Percentiles rank a stretch among this genome's conserved stretches.
These are phyloP conservation scores for Huiozyma naganishii DNA, from an alignment of 805 yeast genomes.

Conservation along the genomic window DNA sequence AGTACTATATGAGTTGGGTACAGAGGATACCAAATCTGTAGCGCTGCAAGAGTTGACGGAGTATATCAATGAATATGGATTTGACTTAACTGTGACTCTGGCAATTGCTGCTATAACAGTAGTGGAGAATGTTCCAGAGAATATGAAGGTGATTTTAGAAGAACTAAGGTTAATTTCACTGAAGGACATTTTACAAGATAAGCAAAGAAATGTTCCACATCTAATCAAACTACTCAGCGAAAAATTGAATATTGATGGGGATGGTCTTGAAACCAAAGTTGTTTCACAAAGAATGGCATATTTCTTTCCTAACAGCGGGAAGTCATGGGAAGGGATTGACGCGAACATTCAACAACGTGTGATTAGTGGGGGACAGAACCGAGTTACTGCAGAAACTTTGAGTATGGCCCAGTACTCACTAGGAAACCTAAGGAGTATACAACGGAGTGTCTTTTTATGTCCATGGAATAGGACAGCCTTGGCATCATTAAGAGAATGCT, in stretches of 20 bases:
- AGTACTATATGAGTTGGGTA: conserved; percentile 65
- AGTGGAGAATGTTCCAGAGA: conserved; percentile 46
- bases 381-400: conserved; percentile 37
- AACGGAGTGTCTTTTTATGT: conserved; percentile 54
- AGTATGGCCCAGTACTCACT: conserved; percentile 40
- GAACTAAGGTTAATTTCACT: conserved; percentile 50
- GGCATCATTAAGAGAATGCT: conserved; percentile 22
- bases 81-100: conserved; percentile 55
- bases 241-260: conserved; percentile 24
- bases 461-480: conserved; percentile 38
- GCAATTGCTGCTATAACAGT: conserved; percentile 74
- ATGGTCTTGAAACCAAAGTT: conserved; percentile 9
- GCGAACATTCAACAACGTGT: conserved; percentile 45
- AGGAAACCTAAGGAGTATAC: conserved; percentile 44
- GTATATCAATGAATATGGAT: conserved; percentile 52
- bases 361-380: conserved; percentile 40
- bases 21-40: conserved; percentile 66
- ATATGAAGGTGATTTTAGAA: conserved; percentile 47
- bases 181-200: conserved; percentile 39
- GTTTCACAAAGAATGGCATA: conserved; percentile 62
- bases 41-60: conserved; percentile 75
- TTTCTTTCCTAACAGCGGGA: conserved; percentile 59
- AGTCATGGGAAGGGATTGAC: conserved; percentile 61
- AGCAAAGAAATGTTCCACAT: conserved; percentile 44
- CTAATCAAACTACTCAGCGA: conserved; percentile 42